Conservation (phyloP, 208 protist genomes). For the Leptomonas seymouri region DNA sequence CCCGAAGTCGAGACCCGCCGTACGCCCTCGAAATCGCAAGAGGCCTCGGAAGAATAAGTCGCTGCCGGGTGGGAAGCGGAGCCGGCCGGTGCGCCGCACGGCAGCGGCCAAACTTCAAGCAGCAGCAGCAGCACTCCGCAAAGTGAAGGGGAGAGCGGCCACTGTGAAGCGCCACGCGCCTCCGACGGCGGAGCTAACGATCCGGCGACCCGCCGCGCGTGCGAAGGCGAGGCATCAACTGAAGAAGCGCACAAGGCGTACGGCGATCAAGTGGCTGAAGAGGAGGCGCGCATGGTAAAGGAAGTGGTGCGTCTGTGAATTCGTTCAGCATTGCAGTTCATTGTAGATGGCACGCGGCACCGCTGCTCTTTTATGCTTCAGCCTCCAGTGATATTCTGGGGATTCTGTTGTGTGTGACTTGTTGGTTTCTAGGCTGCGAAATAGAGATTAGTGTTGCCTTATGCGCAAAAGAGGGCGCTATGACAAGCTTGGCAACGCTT, state of each 20-base stretch:
- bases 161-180: not conserved
- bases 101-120: conserved; percentile 13
- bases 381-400: no score
- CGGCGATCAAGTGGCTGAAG: not conserved
- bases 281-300: not conserved
- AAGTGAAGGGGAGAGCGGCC: not conserved
- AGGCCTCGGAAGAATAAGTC: not conserved
- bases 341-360: no score
- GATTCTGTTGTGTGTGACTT: no score
- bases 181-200: not conserved
- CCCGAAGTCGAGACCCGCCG: no score
- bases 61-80: not conserved
- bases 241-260: not conserved
- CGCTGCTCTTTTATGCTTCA: no score
- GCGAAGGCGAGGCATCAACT: not conserved
- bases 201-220: not conserved
- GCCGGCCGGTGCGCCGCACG: not conserved
- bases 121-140: conserved; percentile 4
- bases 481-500: no score
- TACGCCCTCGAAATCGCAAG: not conserved
- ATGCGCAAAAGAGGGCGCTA: no score
- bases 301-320: not conserved
- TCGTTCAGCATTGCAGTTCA: no score
- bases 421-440: no score
- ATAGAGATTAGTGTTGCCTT: no score